Evolutionary conservation across 768 basidiomycete genomes (phyloP), one percentile per base, ranked within the genome.

Genomic region (Mycena alexandri): DNA sequence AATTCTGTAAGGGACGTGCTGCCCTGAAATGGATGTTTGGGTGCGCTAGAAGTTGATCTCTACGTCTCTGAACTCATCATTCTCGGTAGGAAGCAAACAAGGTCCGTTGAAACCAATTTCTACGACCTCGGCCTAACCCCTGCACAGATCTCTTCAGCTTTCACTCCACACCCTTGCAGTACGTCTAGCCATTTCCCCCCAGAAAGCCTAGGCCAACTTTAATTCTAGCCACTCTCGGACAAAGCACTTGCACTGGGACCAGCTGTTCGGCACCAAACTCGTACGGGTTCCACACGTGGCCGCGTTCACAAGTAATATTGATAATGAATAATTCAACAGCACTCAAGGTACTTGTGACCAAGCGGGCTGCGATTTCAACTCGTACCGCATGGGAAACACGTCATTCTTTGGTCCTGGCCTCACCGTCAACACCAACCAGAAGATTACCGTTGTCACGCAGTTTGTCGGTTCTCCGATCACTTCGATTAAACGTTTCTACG

Each of bases 361-460:
- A 63, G 80, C 79, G 63, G 82, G 83, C 57, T 84, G 83, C 76
- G 83, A 83, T 72, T 84, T 82, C 79, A 84, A 83, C 80, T 80
- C 82, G 19, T 84, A 74, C 76, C 81, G 83, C 71, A 73, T 79
- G 76, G 73, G 74, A 63, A 65, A 69, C 58, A 57, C 56, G 21
- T 8, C 42, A 12, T 84, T 83, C 80, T 79, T 75, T 72, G 83
- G 83, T 42, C 71, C 74, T 5, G 79, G 79, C 55, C 56, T 70
- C 72, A 81, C 78, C 55, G 78, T 84, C 73, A 78, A 84, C 76
- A 84, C 82, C 63, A 76, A 47, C 62, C 65, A 72, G 52, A 76
- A 75, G 66, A 76, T 83, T 75, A 84, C 83, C 63, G 81, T 83
- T 77, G 63, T 82, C 70, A 82, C 82, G 6, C 65, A 67, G 41